These are phyloP conservation scores for Phaeotremella skinneri DNA, from an alignment of 768 basidiomycete species.

Conservation along the genomic window DNA sequence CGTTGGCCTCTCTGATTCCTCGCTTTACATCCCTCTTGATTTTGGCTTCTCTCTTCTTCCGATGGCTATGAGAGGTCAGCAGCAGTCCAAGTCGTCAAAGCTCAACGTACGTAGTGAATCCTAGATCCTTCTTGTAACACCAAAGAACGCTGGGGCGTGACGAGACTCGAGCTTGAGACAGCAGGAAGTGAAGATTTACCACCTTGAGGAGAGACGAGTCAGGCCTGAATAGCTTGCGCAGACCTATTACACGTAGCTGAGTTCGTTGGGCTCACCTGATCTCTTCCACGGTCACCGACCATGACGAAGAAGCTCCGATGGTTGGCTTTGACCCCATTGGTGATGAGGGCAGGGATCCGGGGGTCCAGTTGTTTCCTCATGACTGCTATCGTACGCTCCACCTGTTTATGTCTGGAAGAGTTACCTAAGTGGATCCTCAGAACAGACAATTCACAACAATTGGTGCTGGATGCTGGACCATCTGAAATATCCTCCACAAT, in stretches of 20 bases:
- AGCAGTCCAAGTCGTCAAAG: slow-evolving; percentile 12
- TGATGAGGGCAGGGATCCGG: slow-evolving; percentile 86
- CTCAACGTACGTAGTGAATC: slow-evolving; percentile 88
- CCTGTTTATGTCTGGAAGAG: background rate
- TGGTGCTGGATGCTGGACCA: background rate
- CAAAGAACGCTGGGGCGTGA: slow-evolving; percentile 88
- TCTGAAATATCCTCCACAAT: slow-evolving; percentile 9
- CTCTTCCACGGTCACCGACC: slow-evolving; percentile 88
- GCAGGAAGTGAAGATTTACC: slow-evolving; percentile 90
- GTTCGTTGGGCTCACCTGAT: slow-evolving; percentile 66
- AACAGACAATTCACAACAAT: background rate
- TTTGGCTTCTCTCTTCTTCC: slow-evolving; percentile 94
- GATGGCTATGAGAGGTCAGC: slow-evolving; percentile 60
- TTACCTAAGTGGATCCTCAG: background rate
- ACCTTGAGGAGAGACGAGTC: slow-evolving; percentile 7
- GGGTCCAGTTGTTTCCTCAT: slow-evolving; percentile 68
- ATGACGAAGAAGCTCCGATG: slow-evolving; percentile 94
- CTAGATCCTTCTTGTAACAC: slow-evolving; percentile 99
- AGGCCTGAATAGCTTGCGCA: background rate
- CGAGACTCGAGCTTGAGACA: slow-evolving; percentile 86
- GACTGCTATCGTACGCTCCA: no score
- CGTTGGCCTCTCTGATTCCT: slow-evolving; percentile 87
- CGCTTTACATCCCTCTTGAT: slow-evolving; percentile 95
- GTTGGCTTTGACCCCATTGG: slow-evolving; percentile 88
- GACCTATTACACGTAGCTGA: background rate